phyloP scores from a whole-genome alignment of 345 rosid genomes.

The Eutrema heterophyllum region DNA sequence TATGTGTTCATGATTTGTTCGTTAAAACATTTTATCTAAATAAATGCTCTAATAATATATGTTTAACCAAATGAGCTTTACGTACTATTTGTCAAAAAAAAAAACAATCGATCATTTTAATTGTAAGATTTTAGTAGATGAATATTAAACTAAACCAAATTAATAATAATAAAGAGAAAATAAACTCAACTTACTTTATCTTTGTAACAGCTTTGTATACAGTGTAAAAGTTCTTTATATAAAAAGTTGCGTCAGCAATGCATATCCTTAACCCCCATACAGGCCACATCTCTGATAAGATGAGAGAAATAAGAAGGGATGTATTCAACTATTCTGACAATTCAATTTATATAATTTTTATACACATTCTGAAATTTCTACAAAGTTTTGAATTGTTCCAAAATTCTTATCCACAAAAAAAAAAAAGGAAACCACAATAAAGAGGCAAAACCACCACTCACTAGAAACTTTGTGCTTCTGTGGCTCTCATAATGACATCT shows the following conservation, averaged over 20 bases:
- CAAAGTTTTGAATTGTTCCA: conserved; percentile 4
- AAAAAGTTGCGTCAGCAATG: not conserved
- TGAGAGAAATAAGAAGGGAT: not conserved
- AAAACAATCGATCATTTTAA: no score
- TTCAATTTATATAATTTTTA: not conserved
- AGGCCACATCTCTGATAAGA: not conserved
- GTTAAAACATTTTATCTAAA: not conserved
- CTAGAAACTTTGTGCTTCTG: not conserved
- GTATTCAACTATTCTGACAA: not conserved
- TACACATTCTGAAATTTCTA: not conserved
- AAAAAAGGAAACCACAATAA: not conserved
- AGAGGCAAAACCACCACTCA: not conserved
- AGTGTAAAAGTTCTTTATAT: not conserved
- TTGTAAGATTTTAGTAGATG: not conserved
- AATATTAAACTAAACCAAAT: not conserved
- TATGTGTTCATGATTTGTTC: not conserved
- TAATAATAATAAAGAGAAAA: not conserved
- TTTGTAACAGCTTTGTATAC: not conserved
- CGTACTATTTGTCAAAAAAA: not conserved
- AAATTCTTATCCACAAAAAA: conserved; percentile 22
- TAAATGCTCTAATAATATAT: not conserved
- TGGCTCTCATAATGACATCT: conserved; percentile 28
- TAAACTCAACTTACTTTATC: not conserved
- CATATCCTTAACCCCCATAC: conserved; percentile 2
- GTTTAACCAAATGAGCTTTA: not conserved